Evolutionary conservation across 305 asterid genomes (phyloP), one percentile per base, ranked within the genome.

Genomic region (Fraxinus albicans): DNA sequence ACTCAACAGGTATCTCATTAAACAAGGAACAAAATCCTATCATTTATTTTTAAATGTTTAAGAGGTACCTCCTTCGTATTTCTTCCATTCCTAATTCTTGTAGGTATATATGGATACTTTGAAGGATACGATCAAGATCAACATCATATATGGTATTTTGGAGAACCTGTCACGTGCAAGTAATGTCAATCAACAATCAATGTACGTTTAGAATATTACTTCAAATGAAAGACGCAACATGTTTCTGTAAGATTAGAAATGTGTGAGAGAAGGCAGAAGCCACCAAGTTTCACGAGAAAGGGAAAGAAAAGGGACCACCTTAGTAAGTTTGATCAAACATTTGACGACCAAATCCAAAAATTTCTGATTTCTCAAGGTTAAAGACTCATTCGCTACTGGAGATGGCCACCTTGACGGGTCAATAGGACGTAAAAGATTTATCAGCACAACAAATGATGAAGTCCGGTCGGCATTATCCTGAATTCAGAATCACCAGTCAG

Each of bases 321-420:
- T 95, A 0, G 99, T 97, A 73, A 97, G 99, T 88, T 97, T 97
- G 85, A 94, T 97, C 84, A 97, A 90, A 92, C 99, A 97, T 90
- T 95, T 97, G 82, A 97, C 99, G 23, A 94, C 98, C 90, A 95
- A 90, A 90, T 97, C 99, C 4, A 95, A 97, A 84, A 97, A 97
- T 87, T 95, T 95, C 93, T 95, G 99, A 86, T 95, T 95, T 87
- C 99, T 87, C 33, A 90, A 67, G 77, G 87, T 85, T 70, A 88
- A 91, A 72, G 98, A 92, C 84, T 97, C 99, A 67, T 90, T 94
- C 34, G 88, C 85, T 76, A 94, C 93, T 19, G 94, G 97, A 86
- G 98, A 93, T n/a, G 98, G 99, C 98, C 99, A 97, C 90, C 98
- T 91, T 83, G 99, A 93, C 55, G 98, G 98, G 86, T 97, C 97